A percentile compares a stretch with the other conserved stretches of the same genome.
Conservation (phyloP, 768 basidiomycete genomes). For the Tylopilus plumbeoviolaceoides region DNA sequence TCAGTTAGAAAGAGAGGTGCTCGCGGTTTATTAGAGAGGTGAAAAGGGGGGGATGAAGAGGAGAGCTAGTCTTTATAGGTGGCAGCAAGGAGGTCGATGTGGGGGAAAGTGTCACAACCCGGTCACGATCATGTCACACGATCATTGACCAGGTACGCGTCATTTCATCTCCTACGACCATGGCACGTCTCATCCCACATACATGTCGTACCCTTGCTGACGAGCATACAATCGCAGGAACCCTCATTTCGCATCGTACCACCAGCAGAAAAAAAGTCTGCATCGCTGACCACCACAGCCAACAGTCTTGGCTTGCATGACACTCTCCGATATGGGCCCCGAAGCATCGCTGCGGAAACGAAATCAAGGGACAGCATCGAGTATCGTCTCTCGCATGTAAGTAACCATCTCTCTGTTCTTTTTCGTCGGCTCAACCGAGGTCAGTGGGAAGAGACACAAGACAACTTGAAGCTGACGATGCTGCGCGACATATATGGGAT, state of each 20-base stretch:
- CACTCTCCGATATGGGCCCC: slow-evolving; percentile 78
- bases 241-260: slow-evolving; percentile 66
- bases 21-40: neutral
- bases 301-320: slow-evolving; percentile 85
- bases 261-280: slow-evolving; percentile 47
- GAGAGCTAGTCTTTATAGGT: slow-evolving; percentile 11
- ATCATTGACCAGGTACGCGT: slow-evolving; percentile 17
- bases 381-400: slow-evolving; percentile 72
- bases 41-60: neutral
- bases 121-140: slow-evolving; percentile 28
- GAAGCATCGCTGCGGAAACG: slow-evolving; percentile 73
- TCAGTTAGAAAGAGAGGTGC: no score
- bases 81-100: slow-evolving; percentile 7
- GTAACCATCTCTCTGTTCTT: slow-evolving; percentile 18
- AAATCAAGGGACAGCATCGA: slow-evolving; percentile 59
- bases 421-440: neutral
- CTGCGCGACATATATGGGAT: slow-evolving; percentile 82
- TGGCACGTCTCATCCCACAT: slow-evolving; percentile 14
- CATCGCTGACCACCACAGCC: slow-evolving; percentile 62
- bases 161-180: slow-evolving; percentile 9
- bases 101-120: slow-evolving; percentile 25
- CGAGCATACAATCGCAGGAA: slow-evolving; percentile 26
- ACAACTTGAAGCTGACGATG: slow-evolving; percentile 79
- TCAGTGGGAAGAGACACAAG: slow-evolving; percentile 94
- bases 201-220: neutral